A percentile compares a stretch with the other conserved stretches of the same genome.
Evolutionary conservation across 2,329 filamentous ascomycete genomes (phyloP).

Genomic region (Eutypa lata): DNA sequence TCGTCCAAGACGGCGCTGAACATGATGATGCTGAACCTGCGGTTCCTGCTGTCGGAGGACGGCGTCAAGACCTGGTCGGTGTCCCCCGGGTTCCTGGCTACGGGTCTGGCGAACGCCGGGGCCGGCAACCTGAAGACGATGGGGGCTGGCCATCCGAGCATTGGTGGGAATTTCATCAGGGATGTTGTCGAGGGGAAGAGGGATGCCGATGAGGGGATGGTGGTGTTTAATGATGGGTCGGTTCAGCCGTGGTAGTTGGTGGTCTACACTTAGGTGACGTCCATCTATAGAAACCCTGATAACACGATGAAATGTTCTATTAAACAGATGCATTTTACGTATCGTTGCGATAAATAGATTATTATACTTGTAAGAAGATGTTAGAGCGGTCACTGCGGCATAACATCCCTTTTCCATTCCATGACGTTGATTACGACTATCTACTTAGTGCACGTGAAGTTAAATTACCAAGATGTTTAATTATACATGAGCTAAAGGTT

Average conservation of each 20-base stretch:
- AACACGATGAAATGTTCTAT: no score
- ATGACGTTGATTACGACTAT: no score
- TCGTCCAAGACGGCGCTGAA: conserved; percentile 39
- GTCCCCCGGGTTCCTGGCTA: conserved; percentile 40
- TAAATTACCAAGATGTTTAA: no score
- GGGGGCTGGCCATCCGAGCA: conserved; percentile 30
- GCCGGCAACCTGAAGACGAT: conserved; percentile 18
- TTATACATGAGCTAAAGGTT: no score
- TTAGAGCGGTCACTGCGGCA: no score
- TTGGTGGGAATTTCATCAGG: conserved; percentile 37
- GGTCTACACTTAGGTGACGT: no score
- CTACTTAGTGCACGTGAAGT: no score
- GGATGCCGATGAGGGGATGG: conserved; percentile 38
- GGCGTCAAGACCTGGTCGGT: conserved; percentile 39
- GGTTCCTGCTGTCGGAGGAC: conserved; percentile 34
- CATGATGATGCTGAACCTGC: conserved; percentile 43
- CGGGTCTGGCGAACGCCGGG: conserved; percentile 29
- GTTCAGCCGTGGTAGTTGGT: neutral
- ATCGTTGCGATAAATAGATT: no score
- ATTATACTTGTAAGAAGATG: no score
- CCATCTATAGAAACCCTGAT: no score
- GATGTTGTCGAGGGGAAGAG: conserved; percentile 37
- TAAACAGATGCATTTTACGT: no score
- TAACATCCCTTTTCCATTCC: no score
- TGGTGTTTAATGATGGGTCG: conserved; percentile 19